These are phyloP conservation scores for Calonectria leucothoes DNA, from an alignment of 2,329 filamentous ascomycete species.

Conservation along the genomic window DNA sequence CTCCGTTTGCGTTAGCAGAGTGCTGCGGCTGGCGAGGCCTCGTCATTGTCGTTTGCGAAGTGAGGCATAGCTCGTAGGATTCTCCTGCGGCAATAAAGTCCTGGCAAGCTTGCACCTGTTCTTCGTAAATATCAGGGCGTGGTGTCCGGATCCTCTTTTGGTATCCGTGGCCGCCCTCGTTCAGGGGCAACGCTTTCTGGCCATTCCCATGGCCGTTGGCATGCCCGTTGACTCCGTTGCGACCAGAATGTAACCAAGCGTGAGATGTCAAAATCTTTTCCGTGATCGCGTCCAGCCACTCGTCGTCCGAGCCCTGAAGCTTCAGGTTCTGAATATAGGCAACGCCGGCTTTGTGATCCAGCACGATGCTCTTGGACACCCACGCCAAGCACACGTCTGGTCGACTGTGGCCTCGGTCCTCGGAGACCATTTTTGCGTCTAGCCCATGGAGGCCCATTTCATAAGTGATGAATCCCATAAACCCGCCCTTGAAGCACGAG, in stretches of 20 bases:
- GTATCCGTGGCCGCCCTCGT: neutral
- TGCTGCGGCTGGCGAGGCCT: constrained; percentile 40
- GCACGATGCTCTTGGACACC: constrained; percentile 80
- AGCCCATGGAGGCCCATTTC: constrained; percentile 75
- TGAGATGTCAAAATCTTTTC: constrained; percentile 47
- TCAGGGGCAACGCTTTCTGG: neutral
- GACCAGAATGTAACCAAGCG: constrained; percentile 38
- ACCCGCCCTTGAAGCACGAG: constrained; percentile 80
- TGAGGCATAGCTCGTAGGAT: constrained; percentile 89
- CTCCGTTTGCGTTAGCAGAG: constrained; percentile 8
- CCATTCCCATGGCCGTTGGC: constrained; percentile 26
- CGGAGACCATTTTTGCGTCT: constrained; percentile 43
- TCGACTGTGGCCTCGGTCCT: constrained; percentile 51
- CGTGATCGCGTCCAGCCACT: constrained; percentile 47
- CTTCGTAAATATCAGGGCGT: constrained; percentile 66
- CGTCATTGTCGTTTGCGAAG: constrained; percentile 76
- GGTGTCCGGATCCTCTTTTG: constrained; percentile 52
- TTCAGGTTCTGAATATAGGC: constrained; percentile 70
- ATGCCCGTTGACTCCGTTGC: constrained; percentile 19
- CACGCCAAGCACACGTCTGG: constrained; percentile 83
- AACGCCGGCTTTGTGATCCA: constrained; percentile 75
- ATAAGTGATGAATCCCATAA: constrained; percentile 88
- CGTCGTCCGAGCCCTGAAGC: constrained; percentile 38
- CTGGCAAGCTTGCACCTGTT: constrained; percentile 76
- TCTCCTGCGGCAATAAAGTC: constrained; percentile 79